A percentile compares a stretch with the other conserved stretches of the same genome.
Conservation (phyloP, 2,329 filamentous ascomycete genomes). For the Ophiostoma ips region DNA sequence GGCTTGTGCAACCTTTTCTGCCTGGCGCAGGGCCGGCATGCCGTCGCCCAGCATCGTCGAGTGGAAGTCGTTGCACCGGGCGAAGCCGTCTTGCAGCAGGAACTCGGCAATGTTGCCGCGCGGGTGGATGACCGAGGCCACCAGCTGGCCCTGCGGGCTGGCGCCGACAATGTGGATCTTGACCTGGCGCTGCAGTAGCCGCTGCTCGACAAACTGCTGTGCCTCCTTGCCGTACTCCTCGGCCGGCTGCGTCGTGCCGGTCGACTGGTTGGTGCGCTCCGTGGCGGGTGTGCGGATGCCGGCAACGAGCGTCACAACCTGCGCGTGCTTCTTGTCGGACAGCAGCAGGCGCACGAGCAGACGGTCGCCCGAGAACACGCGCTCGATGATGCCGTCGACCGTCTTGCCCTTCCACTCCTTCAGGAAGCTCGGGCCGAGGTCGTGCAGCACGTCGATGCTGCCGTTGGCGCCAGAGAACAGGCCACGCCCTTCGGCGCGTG, state of each 20-base stretch:
- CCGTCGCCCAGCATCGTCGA: constrained; percentile 79
- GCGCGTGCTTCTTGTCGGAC: constrained; percentile 69
- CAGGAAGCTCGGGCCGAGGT: constrained; percentile 67
- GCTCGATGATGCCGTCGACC: constrained; percentile 77
- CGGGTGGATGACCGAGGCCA: constrained; percentile 76
- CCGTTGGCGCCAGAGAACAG: constrained; percentile 57
- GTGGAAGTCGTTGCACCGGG: constrained; percentile 89
- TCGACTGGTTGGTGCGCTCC: constrained; percentile 64
- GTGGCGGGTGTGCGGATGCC: constrained; percentile 85
- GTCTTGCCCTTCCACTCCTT: constrained; percentile 75
- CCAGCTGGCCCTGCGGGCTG: constrained; percentile 82
- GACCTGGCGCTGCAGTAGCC: constrained; percentile 75
- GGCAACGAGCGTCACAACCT: constrained; percentile 79
- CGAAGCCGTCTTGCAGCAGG: constrained; percentile 75
- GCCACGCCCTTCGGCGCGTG: constrained; percentile 66
- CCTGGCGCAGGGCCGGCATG: constrained; percentile 73
- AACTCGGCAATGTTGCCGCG: constrained; percentile 88
- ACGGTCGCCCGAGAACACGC: constrained; percentile 81
- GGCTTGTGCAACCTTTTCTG: constrained; percentile 73
- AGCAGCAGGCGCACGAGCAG: constrained; percentile 71
- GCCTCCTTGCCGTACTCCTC: constrained; percentile 88
- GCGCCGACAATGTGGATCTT: constrained; percentile 72
- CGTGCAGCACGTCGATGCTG: constrained; percentile 65
- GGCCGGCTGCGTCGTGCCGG: constrained; percentile 66
- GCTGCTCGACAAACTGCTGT: constrained; percentile 70